Evolutionary conservation across 1,284 basidiomycete genomes (phyloP).

Genomic region (Apiotrichum porosum): DNA sequence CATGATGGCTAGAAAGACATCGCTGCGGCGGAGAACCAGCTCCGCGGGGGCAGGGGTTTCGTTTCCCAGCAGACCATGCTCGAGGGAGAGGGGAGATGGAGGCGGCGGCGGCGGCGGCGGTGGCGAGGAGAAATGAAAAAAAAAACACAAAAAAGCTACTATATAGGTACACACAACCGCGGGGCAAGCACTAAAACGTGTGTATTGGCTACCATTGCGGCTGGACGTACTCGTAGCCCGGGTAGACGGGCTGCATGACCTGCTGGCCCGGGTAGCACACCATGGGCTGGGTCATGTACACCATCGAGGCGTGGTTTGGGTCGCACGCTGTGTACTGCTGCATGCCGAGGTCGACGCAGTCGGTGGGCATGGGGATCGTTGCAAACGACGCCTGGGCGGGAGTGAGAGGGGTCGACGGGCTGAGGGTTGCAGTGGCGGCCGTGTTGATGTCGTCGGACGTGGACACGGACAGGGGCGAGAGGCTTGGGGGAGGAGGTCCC

Average conservation of each 20-base stretch:
- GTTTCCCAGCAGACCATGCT: too few species aligned
- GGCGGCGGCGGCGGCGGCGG: too few species aligned
- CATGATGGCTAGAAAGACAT: too few species aligned
- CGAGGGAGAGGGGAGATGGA: too few species aligned
- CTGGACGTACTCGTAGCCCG: constrained; percentile 13
- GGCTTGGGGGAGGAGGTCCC: background rate
- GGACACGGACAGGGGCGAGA: constrained; percentile 13
- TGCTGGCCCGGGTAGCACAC: background rate
- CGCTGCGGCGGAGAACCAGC: too few species aligned
- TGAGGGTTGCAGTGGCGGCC: background rate
- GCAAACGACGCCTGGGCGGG: constrained; percentile 13
- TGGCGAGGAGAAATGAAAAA: too few species aligned
- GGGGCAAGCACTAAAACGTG: too few species aligned
- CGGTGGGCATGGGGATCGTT: constrained; percentile 7
- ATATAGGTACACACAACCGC: too few species aligned
- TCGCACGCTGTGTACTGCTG: background rate
- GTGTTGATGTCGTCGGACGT: background rate
- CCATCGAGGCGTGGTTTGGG: background rate
- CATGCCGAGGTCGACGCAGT: constrained; percentile 5
- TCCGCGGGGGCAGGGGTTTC: too few species aligned
- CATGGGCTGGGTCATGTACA: constrained; percentile 5
- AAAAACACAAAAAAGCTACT: too few species aligned
- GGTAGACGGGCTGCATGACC: constrained; percentile 2
- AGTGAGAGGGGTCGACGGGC: constrained; percentile 11
- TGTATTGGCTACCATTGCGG: constrained; percentile 9